Percentiles rank a stretch among this genome's conserved stretches.
These are phyloP conservation scores for Fusarium citri DNA, from an alignment of 2,329 filamentous ascomycete genomes.

Conservation along the genomic window DNA sequence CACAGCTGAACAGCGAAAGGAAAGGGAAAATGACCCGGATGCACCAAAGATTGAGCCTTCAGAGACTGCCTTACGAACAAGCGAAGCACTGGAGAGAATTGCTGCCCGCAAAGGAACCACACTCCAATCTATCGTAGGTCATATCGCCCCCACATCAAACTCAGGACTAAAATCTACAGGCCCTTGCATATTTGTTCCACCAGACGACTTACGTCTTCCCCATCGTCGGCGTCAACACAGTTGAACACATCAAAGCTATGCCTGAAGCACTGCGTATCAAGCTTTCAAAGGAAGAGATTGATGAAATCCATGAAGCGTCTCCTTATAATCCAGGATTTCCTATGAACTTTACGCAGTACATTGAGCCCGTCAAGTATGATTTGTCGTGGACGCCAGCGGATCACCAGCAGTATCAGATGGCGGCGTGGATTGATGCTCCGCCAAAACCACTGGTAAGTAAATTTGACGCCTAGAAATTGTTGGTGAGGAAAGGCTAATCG, in stretches of 20 bases:
- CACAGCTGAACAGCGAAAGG: not conserved
- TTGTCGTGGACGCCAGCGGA: not conserved
- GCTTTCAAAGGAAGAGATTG: constrained; percentile 3
- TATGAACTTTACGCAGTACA: not conserved
- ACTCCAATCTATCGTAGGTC: constrained; percentile 18
- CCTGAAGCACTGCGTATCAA: constrained; percentile 4
- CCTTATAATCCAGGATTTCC: constrained; percentile 1
- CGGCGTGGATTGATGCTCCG: not conserved
- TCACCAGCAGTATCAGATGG: not conserved
- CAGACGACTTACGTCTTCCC: constrained; percentile 29
- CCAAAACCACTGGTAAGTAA: not conserved
- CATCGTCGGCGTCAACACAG: constrained; percentile 21
- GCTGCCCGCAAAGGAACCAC: not conserved
- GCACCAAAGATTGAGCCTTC: not conserved
- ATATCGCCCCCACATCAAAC: not conserved
- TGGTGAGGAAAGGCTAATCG: fast-evolving
- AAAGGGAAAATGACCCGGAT: not conserved
- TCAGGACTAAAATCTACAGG: not conserved
- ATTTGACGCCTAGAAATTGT: fast-evolving
- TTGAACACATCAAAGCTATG: constrained; percentile 21
- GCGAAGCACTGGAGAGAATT: not conserved
- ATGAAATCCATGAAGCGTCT: constrained; percentile 17
- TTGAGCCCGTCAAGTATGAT: not conserved
- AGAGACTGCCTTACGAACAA: not conserved
- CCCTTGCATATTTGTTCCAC: constrained; percentile 24